Base-by-base conservation (phyloP, 352 stramenopile species). In the Pilasporangium apinafurcum region DNA sequence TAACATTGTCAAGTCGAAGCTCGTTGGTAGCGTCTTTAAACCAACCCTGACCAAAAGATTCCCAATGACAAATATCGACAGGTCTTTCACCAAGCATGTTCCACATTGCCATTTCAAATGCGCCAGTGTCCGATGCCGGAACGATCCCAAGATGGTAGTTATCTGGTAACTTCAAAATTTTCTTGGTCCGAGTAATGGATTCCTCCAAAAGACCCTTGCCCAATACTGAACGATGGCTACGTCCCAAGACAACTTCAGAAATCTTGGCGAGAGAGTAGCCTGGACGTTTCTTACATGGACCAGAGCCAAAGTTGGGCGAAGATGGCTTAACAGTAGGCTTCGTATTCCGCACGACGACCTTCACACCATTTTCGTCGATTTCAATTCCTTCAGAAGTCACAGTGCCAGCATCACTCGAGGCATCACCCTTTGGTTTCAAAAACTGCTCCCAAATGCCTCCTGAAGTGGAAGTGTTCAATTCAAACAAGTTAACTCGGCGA, bases 91-190 rank as follows among this genome's bases (percentile, higher is more conserved):
- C 96, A 17, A 99, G 80, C 74, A 99, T 95, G 56, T 85, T 98
- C 96, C 96, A 99, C 96, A 99, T 99, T 35, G 96, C 96, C 96
- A 99, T 99, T 72, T 99, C 96, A 58, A 98, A 99, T 12, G 96
- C 96, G 22, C 96, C 96, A 21, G 96, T 99, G 67, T 99, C 96
- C 7, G 92, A 98, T 31, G 95, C 96, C 28, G 96, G 96, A 29
- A 99, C 96, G 49, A 99, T 98, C 34, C 95, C 95, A 10, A 98
- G 62, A 18, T 88, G 72, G 68, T 98, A 99, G 56, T 97, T 78
- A 13, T 97, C 81, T 17, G 96, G 96, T 16, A 99, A 65, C 42
- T 84, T 74, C 16, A 99, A 67, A 41, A 99, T 76, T 26, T 86
- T 73, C 72, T 98, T 98, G 28, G 93, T 95, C 51, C 97, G 90